phyloP scores from a whole-genome alignment of 495 filamentous ascomycete species.

The Neurospora sp. region DNA sequence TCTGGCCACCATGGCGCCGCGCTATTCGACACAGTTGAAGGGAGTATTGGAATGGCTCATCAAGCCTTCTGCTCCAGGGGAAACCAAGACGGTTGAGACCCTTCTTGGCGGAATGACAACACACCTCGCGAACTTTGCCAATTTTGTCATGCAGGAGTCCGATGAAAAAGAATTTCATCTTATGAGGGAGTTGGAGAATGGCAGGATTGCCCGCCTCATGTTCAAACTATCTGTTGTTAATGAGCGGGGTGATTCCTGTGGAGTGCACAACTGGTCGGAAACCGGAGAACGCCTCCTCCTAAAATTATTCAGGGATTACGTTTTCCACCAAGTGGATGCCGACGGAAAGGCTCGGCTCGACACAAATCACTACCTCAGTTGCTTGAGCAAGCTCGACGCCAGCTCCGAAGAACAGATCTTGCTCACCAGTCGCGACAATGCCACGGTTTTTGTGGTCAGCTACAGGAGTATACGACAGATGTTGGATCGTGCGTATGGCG shows the following conservation, averaged over 20 bases:
- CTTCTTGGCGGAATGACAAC: conserved; percentile 67
- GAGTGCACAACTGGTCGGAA: conserved; percentile 70
- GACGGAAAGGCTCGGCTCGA: conserved; percentile 71
- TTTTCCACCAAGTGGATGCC: conserved; percentile 88
- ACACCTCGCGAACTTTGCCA: conserved; percentile 59
- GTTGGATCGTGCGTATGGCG: conserved; percentile 67
- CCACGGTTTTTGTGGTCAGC: conserved; percentile 72
- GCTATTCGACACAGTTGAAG: conserved; percentile 63
- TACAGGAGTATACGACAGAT: conserved; percentile 81
- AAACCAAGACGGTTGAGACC: conserved; percentile 60
- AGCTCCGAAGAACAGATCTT: conserved; percentile 78
- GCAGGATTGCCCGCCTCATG: conserved; percentile 70
- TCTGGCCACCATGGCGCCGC: conserved; percentile 60
- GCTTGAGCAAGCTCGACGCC: conserved; percentile 86
- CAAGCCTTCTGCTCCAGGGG: conserved; percentile 36
- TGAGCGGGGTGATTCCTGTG: conserved; percentile 77
- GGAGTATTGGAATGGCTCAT: conserved; percentile 72
- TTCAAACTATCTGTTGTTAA: conserved; percentile 77
- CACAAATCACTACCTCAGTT: conserved; percentile 72
- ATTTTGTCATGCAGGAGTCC: conserved; percentile 61
- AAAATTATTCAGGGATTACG: conserved; percentile 91
- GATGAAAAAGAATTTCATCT: conserved; percentile 54
- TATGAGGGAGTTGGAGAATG: conserved; percentile 78
- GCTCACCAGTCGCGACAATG: conserved; percentile 79
- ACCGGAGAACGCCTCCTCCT: conserved; percentile 82